Percentiles rank a stretch among this genome's conserved stretches.
These are phyloP conservation scores for Brassica juncea DNA, from an alignment of 345 rosid genomes.

Conservation along the genomic window DNA sequence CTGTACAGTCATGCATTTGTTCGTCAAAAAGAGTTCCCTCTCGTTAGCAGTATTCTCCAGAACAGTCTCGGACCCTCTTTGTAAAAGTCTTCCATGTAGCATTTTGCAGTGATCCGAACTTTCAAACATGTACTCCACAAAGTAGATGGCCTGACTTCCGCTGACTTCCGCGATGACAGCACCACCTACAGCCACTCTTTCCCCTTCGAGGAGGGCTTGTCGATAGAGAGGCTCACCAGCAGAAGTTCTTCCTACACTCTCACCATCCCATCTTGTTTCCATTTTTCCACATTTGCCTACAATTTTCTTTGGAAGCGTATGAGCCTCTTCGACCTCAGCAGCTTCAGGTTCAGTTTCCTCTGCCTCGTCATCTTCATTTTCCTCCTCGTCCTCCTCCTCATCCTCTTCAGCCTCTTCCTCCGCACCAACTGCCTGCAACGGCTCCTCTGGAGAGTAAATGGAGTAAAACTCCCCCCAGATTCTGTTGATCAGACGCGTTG, in stretches of 20 bases:
- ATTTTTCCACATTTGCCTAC: slow-evolving; percentile 34
- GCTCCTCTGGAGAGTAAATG: slow-evolving; percentile 57
- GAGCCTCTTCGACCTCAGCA: slow-evolving; percentile 39
- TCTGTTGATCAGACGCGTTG: slow-evolving; percentile 76
- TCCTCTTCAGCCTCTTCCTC: slow-evolving; percentile 54
- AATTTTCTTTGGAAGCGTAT: slow-evolving; percentile 30
- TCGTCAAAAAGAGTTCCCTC: slow-evolving; percentile 63
- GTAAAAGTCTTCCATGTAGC: slow-evolving; percentile 63
- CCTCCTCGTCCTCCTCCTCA: slow-evolving; percentile 29
- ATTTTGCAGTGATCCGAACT: slow-evolving; percentile 49
- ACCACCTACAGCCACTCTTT: slow-evolving; percentile 52
- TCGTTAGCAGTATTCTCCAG: slow-evolving; percentile 61
- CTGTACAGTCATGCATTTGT: slow-evolving; percentile 51
- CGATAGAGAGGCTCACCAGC: slow-evolving; percentile 54
- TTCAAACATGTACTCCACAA: slow-evolving; percentile 72
- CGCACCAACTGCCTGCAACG: slow-evolving; percentile 38
- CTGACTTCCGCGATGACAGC: slow-evolving; percentile 46
- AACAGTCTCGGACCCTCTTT: slow-evolving; percentile 60
- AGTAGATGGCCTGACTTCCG: slow-evolving; percentile 51
- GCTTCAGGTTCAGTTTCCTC: slow-evolving; percentile 41
- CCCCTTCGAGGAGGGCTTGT: slow-evolving; percentile 53
- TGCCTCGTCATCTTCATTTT: slow-evolving; percentile 49
- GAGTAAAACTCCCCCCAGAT: slow-evolving; percentile 90
- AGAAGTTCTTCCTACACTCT: slow-evolving; percentile 41
- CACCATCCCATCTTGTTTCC: slow-evolving; percentile 63